Evolutionary conservation across 345 rosid genomes (phyloP), one percentile per base, ranked within the genome.

Genomic region (Corchorus capsularis): DNA sequence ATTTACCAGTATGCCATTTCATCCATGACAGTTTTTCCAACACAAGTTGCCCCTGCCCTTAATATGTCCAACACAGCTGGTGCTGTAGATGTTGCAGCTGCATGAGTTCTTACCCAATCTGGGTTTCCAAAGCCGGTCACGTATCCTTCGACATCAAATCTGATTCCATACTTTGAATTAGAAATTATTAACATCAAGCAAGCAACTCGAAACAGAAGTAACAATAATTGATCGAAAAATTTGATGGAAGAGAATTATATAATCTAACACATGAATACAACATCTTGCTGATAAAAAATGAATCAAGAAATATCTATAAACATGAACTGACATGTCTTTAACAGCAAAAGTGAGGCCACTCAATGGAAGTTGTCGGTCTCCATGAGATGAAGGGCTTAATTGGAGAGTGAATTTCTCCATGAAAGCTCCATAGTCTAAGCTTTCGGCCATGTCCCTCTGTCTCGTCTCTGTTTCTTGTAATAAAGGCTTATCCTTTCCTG

Each of bases 81-180:
- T 37, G 98, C 94, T 2, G 94, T 90, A 43, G 92, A 84, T 57
- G 84, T 85, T 67, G 99, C 96, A 43, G 86, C 85, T 5, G 78
- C 67, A 82, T 93, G 98, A 74, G 98, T 93, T 83, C 91, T 83
- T 73, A 83, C 89, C 99, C 99, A 95, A 75, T 95, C 97, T 41
- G 96, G 99, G 80, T 90, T 90, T 67, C 99, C 99, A 81, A 95
- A 95, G 53, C 97, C 96, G 77, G 97, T 85, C 19, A 95, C 89
- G 5, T 83, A 85, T 39, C 98, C 99, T 20, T 89, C 89, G 62
- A 93, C 90, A 80, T 95, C 97, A 35, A 93, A 95, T 60, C 99
- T 95, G 83, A 72, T 70, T 32, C 45, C 69, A 76, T 9, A 3
- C 41, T 82, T 55, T 49, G 71, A 63, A 6, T 39, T 2, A 6